phyloP scores from a whole-genome alignment of 768 basidiomycete genomes.

The Podaxis carcinomalis region DNA sequence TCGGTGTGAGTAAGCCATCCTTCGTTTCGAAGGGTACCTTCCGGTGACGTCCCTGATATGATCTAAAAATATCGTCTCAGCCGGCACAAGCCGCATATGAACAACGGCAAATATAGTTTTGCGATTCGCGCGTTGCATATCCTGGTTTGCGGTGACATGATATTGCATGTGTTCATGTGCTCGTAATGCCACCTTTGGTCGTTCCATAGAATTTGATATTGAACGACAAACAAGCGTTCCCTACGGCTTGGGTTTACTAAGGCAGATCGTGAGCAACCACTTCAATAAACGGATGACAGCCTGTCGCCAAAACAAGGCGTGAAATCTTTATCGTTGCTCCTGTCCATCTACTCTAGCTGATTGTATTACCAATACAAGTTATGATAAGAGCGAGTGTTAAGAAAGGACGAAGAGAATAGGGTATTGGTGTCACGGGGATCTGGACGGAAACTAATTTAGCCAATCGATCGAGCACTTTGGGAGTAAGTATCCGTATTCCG shows the following conservation, averaged over 20 bases:
- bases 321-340: not conserved
- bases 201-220: not conserved
- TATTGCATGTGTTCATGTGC: not conserved
- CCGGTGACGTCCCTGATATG: not conserved
- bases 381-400: not conserved
- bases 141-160: not conserved
- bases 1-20: not conserved
- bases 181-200: conserved; percentile 1
- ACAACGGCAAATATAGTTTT: not conserved
- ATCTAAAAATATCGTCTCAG: not conserved
- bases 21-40: not conserved
- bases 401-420: not conserved
- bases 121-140: not conserved
- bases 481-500: conserved; percentile 8
- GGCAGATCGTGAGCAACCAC: not conserved
- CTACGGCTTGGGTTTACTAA: too few relatives aligned
- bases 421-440: not conserved
- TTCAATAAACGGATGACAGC: not conserved
- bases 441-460: not conserved
- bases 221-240: too few relatives aligned
- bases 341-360: not conserved
- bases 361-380: not conserved
- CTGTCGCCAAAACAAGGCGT: not conserved
- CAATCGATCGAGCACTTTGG: conserved; percentile 3
- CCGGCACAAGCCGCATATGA: not conserved